A percentile compares a stretch with the other conserved stretches of the same genome.
Evolutionary conservation across 2,329 filamentous ascomycete species (phyloP).

Genomic region (Pseudogymnoascus sp.): DNA sequence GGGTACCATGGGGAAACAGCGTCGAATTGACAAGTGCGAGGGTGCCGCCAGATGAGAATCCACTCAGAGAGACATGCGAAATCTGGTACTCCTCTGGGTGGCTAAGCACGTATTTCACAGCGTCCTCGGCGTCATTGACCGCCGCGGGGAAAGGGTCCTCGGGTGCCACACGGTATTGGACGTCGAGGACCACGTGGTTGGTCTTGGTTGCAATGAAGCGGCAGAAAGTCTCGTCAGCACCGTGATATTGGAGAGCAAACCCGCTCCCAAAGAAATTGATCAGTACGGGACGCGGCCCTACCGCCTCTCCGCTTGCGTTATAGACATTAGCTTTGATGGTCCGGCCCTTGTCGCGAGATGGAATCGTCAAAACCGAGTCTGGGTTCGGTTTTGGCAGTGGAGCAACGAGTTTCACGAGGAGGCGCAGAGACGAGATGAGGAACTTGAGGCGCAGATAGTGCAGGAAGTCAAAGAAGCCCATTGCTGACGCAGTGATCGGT

Average conservation of each 20-base stretch:
- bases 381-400: conserved; percentile 4
- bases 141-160: conserved; percentile 31
- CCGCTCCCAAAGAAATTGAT: conserved; percentile 31
- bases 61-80: conserved; percentile 37
- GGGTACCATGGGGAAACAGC: conserved; percentile 37
- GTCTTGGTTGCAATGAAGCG: conserved; percentile 26
- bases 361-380: conserved; percentile 13
- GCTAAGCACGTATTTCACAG: conserved; percentile 27
- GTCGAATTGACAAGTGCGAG: conserved; percentile 26
- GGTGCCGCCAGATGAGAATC: conserved; percentile 39
- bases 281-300: conserved; percentile 22
- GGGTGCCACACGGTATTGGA: conserved; percentile 32
- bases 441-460: conserved; percentile 16
- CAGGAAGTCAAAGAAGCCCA: conserved; percentile 11
- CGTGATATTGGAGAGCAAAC: conserved; percentile 30
- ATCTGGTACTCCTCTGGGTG: conserved; percentile 31
- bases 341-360: conserved; percentile 13
- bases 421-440: conserved; percentile 12
- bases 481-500: background rate
- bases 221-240: conserved; percentile 34
- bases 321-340: conserved; percentile 10
- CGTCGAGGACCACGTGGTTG: conserved; percentile 25
- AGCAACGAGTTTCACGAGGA: conserved; percentile 11
- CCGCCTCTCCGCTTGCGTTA: background rate
- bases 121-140: conserved; percentile 29